Evolutionary conservation across 2,329 filamentous ascomycete species (phyloP), one percentile per base, ranked within the genome.

Genomic region (Diplodia corticola): DNA sequence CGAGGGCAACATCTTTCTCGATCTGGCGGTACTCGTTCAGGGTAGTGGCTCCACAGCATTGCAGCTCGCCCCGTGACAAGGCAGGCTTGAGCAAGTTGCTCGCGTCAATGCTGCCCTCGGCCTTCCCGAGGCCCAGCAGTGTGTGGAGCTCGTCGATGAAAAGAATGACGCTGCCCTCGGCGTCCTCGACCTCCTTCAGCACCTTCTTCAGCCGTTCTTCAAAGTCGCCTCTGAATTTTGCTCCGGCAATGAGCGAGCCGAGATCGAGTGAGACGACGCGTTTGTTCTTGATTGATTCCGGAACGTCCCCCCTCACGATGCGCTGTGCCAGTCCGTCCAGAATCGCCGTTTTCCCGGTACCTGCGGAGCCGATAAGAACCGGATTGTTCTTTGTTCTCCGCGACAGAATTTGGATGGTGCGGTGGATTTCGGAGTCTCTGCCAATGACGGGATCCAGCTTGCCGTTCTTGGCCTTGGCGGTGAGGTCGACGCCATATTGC

Each of bases 361-460:
- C 94, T 9, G 93, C 92, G 54, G 88, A 89, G 68, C 94, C 94
- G 67, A 97, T 97, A n/a, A 97, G 81, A 0, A 97, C 93, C 0
- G 94, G 94, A 70, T 96, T 96, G 72, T 97, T 98, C 79, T 98
- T 98, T 7, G 95, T 98, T 68, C 95, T 85, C 69, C 95, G 85
- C 17, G 93, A 97, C 1, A 99, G 80, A 12, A 99, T 91, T 74
- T 98, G 95, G 67, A 98, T 97, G 0, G 93, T 97, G 59, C 95
- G 85, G 74, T 97, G 92, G 63, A 98, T 97, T 76, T 97, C 95
- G 5, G 87, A 83, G 73, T 97, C 93, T 76, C 95, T 86, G 22
- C 95, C 95, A 74, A 99, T 98, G 15, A 98, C 94, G 0, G 95
- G 95, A 74, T 99, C 95, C 3, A 99, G 84, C 75, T 97, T 97